Conservation (phyloP, 148 eudicot species). For the Polygonum maritimum region DNA sequence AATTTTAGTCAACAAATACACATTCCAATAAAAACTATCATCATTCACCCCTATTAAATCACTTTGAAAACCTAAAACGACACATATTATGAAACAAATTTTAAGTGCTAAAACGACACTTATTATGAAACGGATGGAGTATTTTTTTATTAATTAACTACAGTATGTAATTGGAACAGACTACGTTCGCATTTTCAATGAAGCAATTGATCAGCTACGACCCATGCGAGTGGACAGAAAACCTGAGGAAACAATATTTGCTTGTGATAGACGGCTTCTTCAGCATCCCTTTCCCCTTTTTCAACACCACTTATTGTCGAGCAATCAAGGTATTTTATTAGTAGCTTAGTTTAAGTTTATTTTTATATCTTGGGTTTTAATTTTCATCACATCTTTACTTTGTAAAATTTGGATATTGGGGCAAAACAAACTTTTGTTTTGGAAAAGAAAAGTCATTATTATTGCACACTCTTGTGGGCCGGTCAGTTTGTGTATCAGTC, state of each 20-base stretch:
- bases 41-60: no score
- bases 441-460: neutral
- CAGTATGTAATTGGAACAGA: conserved; percentile 25
- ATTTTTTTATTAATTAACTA: neutral
- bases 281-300: conserved; percentile 69
- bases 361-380: neutral
- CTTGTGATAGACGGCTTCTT: conserved; percentile 96
- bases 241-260: conserved; percentile 66
- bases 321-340: conserved; percentile 58
- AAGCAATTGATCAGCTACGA: conserved; percentile 90
- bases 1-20: no score
- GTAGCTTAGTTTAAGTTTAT: neutral
- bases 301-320: conserved; percentile 68
- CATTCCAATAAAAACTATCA: no score
- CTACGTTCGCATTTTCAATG: conserved; percentile 81
- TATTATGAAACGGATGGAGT: no score
- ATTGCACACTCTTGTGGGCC: neutral
- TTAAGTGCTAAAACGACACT: no score
- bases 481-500: conserved; percentile 6
- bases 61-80: no score
- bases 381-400: neutral
- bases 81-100: no score
- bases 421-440: neutral
- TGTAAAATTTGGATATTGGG: neutral
- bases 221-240: conserved; percentile 92